phyloP scores from a whole-genome alignment of 805 yeast genomes.

The Saturnispora besseyi region DNA sequence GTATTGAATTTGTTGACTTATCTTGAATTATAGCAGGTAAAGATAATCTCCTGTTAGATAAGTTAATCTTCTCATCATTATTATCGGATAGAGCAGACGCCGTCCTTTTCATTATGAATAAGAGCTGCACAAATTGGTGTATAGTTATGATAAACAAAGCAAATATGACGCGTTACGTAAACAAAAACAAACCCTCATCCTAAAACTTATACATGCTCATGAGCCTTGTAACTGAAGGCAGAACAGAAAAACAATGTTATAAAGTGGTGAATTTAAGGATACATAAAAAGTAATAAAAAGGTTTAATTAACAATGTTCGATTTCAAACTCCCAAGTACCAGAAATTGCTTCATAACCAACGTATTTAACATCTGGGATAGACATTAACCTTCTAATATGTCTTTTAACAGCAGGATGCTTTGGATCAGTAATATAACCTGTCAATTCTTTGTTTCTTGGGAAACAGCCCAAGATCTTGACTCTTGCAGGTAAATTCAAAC shows the following conservation, averaged over 20 bases:
- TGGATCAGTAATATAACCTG: conserved; percentile 67
- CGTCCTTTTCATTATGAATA: not conserved
- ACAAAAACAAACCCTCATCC: not conserved
- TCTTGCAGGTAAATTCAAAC: conserved; percentile 67
- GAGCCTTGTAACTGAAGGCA: not conserved
- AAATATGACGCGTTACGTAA: not conserved
- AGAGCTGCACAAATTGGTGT: not conserved
- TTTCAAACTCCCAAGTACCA: conserved; percentile 62
- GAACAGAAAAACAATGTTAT: not conserved
- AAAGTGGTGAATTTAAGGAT: not conserved
- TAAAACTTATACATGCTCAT: not conserved
- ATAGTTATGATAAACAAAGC: too few species aligned
- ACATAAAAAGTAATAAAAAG: not conserved
- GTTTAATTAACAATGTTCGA: conserved; percentile 29
- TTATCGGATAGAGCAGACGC: not conserved
- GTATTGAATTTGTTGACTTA: not conserved
- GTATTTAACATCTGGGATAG: conserved; percentile 51
- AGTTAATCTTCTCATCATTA: not conserved
- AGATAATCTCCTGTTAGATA: not conserved
- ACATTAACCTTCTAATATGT: conserved; percentile 61
- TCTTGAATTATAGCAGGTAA: not conserved
- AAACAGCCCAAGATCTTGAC: conserved; percentile 72
- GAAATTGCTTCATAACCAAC: conserved; percentile 67
- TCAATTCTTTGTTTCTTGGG: conserved; percentile 66
- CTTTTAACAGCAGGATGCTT: conserved; percentile 59